A percentile compares a stretch with the other conserved stretches of the same genome.
Conservation (phyloP, 1,284 basidiomycete species). For the Sporisorium scitamineum region DNA sequence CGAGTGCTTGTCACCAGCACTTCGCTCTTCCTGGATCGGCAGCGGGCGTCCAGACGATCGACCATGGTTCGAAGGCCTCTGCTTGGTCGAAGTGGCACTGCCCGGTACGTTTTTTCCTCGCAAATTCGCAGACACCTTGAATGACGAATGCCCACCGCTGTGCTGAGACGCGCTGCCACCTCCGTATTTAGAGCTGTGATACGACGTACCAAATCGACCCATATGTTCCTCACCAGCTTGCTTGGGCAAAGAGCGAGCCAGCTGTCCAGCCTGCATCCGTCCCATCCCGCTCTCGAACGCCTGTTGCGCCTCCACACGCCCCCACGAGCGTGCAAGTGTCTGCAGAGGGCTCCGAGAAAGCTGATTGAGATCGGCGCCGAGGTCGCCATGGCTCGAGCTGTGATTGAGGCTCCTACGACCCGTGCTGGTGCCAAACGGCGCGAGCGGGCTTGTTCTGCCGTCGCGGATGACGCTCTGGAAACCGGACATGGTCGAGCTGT, state of each 20-base stretch:
- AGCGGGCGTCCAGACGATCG: conserved; percentile 24
- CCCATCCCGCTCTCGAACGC: conserved; percentile 6
- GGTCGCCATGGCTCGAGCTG: conserved; percentile 49
- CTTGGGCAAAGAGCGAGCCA: conserved; percentile 44
- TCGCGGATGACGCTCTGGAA: conserved; percentile 40
- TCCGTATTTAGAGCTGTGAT: conserved; percentile 29
- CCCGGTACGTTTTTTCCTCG: conserved; percentile 13
- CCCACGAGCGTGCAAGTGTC: conserved; percentile 25
- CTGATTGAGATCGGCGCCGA: conserved; percentile 24
- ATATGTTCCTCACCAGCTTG: conserved; percentile 14
- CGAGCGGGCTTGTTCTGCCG: conserved; percentile 36
- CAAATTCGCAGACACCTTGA: conserved; percentile 38
- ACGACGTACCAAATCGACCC: conserved; percentile 21
- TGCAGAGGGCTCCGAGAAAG: conserved; percentile 27
- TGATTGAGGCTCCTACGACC: conserved; percentile 37
- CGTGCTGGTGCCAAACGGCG: conserved; percentile 28
- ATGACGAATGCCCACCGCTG: conserved; percentile 39
- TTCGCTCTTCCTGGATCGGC: conserved; percentile 38
- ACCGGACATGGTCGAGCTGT: conserved; percentile 47
- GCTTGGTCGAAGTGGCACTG: conserved; percentile 7
- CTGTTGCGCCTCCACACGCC: conserved; percentile 19
- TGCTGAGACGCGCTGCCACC: conserved; percentile 37
- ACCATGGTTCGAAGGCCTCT: conserved; percentile 12
- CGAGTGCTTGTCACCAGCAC: conserved; percentile 12
- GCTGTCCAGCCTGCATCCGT: conserved; percentile 8